Percentiles rank a stretch among this genome's conserved stretches.
phyloP scores from a whole-genome alignment of 352 stramenopile genomes.

The Phytophthora pini region DNA sequence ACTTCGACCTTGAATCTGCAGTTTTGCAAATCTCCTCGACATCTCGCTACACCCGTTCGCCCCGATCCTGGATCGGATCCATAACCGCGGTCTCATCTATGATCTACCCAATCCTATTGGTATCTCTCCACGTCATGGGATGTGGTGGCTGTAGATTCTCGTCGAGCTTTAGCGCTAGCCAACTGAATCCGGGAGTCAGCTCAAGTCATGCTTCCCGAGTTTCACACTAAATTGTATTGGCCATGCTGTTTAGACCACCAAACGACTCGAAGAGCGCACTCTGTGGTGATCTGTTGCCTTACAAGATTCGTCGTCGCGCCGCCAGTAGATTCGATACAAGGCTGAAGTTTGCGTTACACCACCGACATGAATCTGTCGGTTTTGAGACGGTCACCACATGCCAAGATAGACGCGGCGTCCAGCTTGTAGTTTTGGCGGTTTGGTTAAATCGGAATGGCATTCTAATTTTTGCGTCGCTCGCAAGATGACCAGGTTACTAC shows the following conservation, averaged over 20 bases:
- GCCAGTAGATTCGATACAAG: conserved; percentile 33
- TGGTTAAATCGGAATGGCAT: conserved; percentile 22
- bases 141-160: conserved; percentile 22
- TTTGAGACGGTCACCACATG: conserved; percentile 30
- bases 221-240: conserved; percentile 7
- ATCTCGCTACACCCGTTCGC: background rate
- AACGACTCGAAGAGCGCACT: conserved; percentile 5
- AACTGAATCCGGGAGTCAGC: conserved; percentile 24
- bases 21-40: conserved; percentile 17
- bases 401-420: conserved; percentile 16
- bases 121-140: conserved; percentile 16
- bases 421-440: conserved; percentile 18
- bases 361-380: conserved; percentile 27
- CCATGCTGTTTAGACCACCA: conserved; percentile 13
- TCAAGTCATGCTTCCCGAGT: conserved; percentile 1
- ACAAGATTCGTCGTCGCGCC: conserved; percentile 30
- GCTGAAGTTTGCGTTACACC: conserved; percentile 14
- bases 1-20: conserved; percentile 26
- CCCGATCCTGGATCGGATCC: background rate
- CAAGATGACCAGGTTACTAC: conserved; percentile 27
- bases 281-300: conserved; percentile 19
- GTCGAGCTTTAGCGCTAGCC: conserved; percentile 18
- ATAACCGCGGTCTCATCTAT: conserved; percentile 21
- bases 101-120: conserved; percentile 12
- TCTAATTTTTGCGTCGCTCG: conserved; percentile 28